Conservation (phyloP, 2,329 filamentous ascomycete species). For the Fusarium luffae region DNA sequence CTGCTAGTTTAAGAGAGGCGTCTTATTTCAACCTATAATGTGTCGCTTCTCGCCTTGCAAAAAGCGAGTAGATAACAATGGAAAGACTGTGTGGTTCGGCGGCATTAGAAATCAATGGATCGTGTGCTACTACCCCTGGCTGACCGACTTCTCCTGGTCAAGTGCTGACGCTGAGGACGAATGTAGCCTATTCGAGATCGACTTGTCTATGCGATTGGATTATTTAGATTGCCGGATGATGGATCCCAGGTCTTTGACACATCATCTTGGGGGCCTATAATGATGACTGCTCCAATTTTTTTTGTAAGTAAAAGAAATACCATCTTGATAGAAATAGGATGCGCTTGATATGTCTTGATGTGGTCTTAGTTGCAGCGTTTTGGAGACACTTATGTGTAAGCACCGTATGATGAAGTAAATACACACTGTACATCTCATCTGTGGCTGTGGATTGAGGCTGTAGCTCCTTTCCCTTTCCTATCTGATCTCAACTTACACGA, state of each 20-base stretch:
- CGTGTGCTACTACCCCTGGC: not conserved
- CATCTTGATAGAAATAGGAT: not conserved
- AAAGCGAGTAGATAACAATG: not conserved
- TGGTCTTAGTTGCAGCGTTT: not conserved
- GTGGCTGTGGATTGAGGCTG: constrained; percentile 26
- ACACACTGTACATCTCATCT: constrained; percentile 5
- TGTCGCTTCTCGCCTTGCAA: not conserved
- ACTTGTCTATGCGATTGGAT: not conserved
- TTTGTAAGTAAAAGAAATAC: not conserved
- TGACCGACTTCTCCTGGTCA: not conserved
- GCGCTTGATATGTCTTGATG: not conserved
- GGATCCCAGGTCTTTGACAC: not conserved
- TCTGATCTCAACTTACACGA: constrained; percentile 19
- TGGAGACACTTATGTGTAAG: not conserved
- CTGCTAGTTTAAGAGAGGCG: not conserved
- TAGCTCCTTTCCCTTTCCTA: not conserved
- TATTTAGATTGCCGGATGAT: not conserved
- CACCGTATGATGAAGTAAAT: accelerated
- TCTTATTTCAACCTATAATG: not conserved
- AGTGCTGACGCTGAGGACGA: constrained; percentile 7
- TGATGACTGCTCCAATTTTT: not conserved
- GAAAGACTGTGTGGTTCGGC: not conserved
- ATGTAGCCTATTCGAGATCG: not conserved
- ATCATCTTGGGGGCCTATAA: not conserved
- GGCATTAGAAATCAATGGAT: not conserved